Percentiles rank a stretch among this genome's conserved stretches.
Conservation (phyloP, 139 green algal species). For the Tetradesmus lagerheimii region DNA sequence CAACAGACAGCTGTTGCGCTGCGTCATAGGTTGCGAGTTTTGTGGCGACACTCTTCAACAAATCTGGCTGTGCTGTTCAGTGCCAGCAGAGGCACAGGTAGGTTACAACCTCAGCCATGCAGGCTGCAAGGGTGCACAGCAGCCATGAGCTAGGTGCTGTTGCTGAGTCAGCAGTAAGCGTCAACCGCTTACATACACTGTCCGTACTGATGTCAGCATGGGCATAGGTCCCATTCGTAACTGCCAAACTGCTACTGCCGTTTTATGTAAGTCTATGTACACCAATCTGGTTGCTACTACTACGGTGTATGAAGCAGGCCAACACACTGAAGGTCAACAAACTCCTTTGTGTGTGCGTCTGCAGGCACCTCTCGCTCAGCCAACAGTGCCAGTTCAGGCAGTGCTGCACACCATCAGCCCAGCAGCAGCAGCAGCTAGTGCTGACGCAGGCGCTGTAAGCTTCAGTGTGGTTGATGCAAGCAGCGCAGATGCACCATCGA, state of each 20-base stretch:
- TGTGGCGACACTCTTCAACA: too few species aligned
- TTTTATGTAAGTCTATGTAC: too few species aligned
- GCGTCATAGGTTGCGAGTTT: too few species aligned
- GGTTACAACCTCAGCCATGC: not conserved
- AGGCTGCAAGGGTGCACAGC: too few species aligned
- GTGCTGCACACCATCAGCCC: not conserved
- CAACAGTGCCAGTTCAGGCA: not conserved
- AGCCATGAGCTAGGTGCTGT: not conserved
- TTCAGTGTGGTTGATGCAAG: constrained; percentile 20
- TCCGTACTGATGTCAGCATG: too few species aligned
- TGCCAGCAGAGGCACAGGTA: constrained; percentile 2
- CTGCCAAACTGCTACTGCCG: too few species aligned
- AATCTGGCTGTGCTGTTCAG: too few species aligned
- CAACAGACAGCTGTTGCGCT: too few species aligned
- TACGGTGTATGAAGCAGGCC: not conserved
- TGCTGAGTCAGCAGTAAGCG: too few species aligned
- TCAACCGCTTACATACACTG: too few species aligned
- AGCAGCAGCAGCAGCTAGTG: not conserved
- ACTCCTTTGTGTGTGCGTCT: not conserved
- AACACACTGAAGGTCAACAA: not conserved
- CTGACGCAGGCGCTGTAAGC: not conserved
- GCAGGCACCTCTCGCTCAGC: not conserved
- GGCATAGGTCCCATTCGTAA: too few species aligned
- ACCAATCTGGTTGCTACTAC: too few species aligned
- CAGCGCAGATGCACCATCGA: not conserved